Base-by-base conservation (phyloP, 129 eudicot species). In the Deinandra increscens region DNA sequence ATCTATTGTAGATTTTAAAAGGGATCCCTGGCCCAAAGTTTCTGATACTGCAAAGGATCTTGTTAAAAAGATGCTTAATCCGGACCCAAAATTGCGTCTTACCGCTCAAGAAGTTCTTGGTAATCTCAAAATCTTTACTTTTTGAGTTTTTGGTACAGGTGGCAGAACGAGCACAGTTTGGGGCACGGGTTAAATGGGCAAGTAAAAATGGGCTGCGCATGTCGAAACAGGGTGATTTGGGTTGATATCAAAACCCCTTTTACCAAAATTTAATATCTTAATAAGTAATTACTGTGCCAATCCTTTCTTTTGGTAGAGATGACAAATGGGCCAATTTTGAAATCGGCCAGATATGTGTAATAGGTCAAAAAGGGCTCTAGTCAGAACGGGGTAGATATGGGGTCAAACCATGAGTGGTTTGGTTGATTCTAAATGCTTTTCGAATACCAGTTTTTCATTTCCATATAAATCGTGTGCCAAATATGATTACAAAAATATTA, bases 31-130 rank as follows among this genome's bases (percentile, higher is more conserved):
- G 75, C 75, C 75, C 10, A 71, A 58, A 64, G 68, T 71, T 9
- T 71, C 75, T 19, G 75, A 71, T 33, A 58, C 58, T 29, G 75
- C 75, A 71, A 71, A 71, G 68, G 75, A 71, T 62, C 75, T 71
- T 71, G 75, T 71, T 62, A 59, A 71, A 64, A 71, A 71, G 68
- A 71, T 71, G 75, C 75, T 71, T n/a, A 71, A 71, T 43, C 75
- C 68, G 0, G 75, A 71, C 59, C 75, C 75, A 0, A 59, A 43
- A 39, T 29, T 59, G 19, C 75, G 75, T 48, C 75, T 71, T 17
- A 71, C 75, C 23, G 75, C 75, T 71, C 75, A 71, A 42, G 68
- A 71, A 43, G 75, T 71, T 58, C 68, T 71, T 14, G 75, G 75
- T 71, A 60, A 48, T 33, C 34, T 18, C 3, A 15, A 58, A 61